Conservation (phyloP, 176 grass and related monocot genomes). For the Aegilops sharonensis region DNA sequence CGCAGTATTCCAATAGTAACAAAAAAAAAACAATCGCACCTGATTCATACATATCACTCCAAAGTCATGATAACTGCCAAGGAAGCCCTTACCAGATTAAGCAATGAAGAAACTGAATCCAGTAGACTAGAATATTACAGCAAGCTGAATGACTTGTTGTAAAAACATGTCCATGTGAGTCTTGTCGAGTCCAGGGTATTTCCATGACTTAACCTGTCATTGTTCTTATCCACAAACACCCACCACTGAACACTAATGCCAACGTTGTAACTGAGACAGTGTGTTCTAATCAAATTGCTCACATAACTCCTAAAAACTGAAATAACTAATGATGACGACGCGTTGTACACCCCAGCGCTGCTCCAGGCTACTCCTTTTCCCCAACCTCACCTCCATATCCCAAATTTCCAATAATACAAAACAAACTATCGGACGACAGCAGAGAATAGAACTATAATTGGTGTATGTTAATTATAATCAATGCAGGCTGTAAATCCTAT, state of each 20-base stretch:
- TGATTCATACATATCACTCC: no score
- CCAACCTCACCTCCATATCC: background rate
- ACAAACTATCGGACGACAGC: constrained; percentile 10
- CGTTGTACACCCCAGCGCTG: no score
- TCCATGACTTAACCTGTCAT: background rate
- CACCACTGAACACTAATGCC: background rate
- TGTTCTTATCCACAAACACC: background rate
- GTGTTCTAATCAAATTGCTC: background rate
- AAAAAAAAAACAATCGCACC: background rate
- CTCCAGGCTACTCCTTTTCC: no score
- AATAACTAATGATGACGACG: background rate
- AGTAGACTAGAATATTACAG: background rate
- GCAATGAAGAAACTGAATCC: background rate
- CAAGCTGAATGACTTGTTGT: background rate
- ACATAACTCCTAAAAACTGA: background rate
- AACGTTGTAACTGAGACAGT: background rate
- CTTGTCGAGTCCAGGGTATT: background rate
- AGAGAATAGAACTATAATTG: background rate
- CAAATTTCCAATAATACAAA: background rate
- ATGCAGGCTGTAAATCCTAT: background rate
- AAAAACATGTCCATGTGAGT: background rate
- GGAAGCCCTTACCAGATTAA: background rate
- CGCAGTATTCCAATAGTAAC: background rate
- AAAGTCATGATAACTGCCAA: no score
- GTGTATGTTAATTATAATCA: constrained; percentile 7